Percentiles rank a stretch among this genome's conserved stretches.
These are phyloP conservation scores for Chloranthus sessilifolius DNA, from an alignment of 164 flowering plant species.

Conservation along the genomic window DNA sequence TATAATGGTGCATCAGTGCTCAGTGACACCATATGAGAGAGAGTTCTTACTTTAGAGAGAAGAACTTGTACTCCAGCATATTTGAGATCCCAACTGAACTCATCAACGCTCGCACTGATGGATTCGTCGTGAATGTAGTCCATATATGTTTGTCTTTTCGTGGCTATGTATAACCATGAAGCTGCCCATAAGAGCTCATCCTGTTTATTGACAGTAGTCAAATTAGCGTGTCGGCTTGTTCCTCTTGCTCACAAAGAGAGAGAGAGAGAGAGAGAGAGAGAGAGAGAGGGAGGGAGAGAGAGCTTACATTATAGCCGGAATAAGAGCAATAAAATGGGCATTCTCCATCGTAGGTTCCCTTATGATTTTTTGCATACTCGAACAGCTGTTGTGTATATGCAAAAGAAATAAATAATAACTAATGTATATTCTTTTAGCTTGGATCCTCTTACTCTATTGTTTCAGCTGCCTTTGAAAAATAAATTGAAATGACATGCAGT, in stretches of 20 bases:
- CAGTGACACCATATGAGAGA: not conserved
- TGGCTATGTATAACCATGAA: slow-evolving; percentile 78
- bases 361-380: slow-evolving; percentile 50
- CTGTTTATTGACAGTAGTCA: slow-evolving; percentile 40
- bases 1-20: too few species aligned
- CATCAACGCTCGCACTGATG: slow-evolving; percentile 50
- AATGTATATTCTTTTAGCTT: not conserved
- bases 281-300: not conserved
- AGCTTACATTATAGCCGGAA: slow-evolving; percentile 76
- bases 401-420: not conserved
- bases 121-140: slow-evolving; percentile 55
- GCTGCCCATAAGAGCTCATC: slow-evolving; percentile 98
- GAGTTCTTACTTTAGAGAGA: slow-evolving; percentile 41
- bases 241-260: not conserved
- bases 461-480: too few species aligned
- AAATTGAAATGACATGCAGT: too few species aligned
- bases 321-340: slow-evolving; percentile 95
- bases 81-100: slow-evolving; percentile 96
- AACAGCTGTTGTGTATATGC: too few species aligned
- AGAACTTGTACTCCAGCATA: slow-evolving; percentile 84
- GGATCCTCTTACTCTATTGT: not conserved
- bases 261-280: slow-evolving; percentile 1
- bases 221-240: not conserved
- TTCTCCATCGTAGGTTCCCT: slow-evolving; percentile 82
- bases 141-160: slow-evolving; percentile 37